Evolutionary conservation across 768 basidiomycete genomes (phyloP), one percentile per base, ranked within the genome.

Genomic region (Collybia mongolica): DNA sequence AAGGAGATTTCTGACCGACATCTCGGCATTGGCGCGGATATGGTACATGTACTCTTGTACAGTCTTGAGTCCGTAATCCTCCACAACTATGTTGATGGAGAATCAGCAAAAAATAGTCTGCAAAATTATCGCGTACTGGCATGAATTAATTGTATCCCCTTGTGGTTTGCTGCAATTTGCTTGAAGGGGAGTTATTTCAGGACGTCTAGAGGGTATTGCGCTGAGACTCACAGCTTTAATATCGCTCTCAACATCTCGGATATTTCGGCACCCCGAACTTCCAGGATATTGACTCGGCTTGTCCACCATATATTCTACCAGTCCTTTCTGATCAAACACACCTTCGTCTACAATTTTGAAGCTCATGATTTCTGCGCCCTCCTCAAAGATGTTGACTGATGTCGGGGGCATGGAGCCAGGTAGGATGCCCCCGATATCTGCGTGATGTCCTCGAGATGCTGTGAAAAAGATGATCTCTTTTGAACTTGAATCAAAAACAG

Each of bases 401-500:
- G 91, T 93, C 0, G 96, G 94, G 0, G 95, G 95, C 95, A 98
- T 98, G 32, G 90, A 93, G 1, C 91, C 93, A 5, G 94, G 92
- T 2, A 93, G 75, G 54, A 96, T 94, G 0, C 93, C 93, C 1
- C 93, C 93, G 54, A 94, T 90, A 69, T 96, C 93, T 3, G 93
- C 92, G 67, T 97, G 94, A 64, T 98, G 94, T 0, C 92, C 94
- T 45, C 95, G 80, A 11, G 93, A 93, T 12, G 94, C 95, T 6
- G 93, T 94, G 61, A 93, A 94, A 72, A 93, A 93, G 47, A 93
- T 90, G 60, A 94, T 91, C 57, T 90, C 79, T 58, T 79, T 74
- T 14, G 77, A 69, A 18, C 77, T 70, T 14, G 74, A 60, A 49
- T 83, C 73, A 68, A 98, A 97, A 19, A 96, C 94, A 15, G 95